phyloP scores from a whole-genome alignment of 129 eudicot species.

The Chrysanthemum lavandulifolium region DNA sequence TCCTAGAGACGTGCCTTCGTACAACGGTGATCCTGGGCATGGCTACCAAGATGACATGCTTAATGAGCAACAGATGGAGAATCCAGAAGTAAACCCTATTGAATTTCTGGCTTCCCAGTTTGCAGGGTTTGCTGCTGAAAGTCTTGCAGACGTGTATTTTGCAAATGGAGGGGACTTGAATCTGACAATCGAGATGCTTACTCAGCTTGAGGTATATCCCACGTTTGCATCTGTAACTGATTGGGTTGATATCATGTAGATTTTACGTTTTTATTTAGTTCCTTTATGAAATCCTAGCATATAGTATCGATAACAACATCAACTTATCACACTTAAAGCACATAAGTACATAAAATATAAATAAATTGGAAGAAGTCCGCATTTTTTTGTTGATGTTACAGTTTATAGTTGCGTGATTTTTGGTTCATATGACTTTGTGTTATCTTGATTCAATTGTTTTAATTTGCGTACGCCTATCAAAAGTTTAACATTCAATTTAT shows the following conservation, averaged over 20 bases:
- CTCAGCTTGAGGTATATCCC: constrained; percentile 86
- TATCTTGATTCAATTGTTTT: background rate
- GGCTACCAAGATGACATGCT: constrained; percentile 50
- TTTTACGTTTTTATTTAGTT: background rate
- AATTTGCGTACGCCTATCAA: background rate
- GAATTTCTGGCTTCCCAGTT: constrained; percentile 63
- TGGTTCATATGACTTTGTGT: constrained; percentile 6
- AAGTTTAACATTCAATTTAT: too few species aligned
- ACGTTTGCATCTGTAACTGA: background rate
- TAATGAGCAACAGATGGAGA: constrained; percentile 58
- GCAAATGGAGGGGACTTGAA: constrained; percentile 77
- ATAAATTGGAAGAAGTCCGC: background rate
- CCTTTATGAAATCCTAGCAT: background rate
- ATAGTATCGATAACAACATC: background rate
- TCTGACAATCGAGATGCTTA: constrained; percentile 87
- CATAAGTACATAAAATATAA: background rate
- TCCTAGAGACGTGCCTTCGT: constrained; percentile 40
- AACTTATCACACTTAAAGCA: background rate
- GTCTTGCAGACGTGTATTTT: constrained; percentile 58
- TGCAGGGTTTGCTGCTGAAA: constrained; percentile 68
- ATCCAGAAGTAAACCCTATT: constrained; percentile 44
- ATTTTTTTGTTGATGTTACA: background rate
- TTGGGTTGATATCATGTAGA: background rate
- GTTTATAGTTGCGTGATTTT: background rate
- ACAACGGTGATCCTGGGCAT: constrained; percentile 48